Evolutionary conservation across 192 early-diverging fungal species (phyloP), one percentile per base, ranked within the genome.

Genomic region (Coemansia aciculifera): DNA sequence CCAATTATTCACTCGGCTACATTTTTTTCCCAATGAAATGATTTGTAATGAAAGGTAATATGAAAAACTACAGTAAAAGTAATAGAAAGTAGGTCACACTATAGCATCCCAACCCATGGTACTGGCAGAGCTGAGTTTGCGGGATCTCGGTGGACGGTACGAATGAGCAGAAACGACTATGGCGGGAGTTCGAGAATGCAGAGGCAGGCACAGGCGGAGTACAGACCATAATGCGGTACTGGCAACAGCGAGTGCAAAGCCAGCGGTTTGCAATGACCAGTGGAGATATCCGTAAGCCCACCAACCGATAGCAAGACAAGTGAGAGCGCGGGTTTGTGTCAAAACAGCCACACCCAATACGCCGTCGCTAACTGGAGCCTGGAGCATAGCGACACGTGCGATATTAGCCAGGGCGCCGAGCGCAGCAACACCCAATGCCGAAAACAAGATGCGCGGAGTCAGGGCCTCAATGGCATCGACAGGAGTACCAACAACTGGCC

Each of bases 281-380:
- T 69, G 42, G 1, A 39, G 38, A 23, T 72, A 81, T 3, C 70
- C 78, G 46, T 72, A 81, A 1, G 27, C n/a, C 78, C 78, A 81
- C 78, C 78, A 81, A 11, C 78, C 78, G 23, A 81, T 49, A 19
- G 56, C 73, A 36, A 81, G 31, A 39, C 73, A 81, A 19, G 59
- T 56, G 19, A 75, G 51, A 2, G 70, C 32, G 8, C 66, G 60
- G n/a, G 66, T 37, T 52, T 74, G 73, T 19, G 38, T 21, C 1
- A 72, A 12, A 6, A 68, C 60, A 0, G 73, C 73, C 0, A 81
- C 73, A 31, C 78, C 78, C 24, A 69, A 63, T 0, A 57, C 42
- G 24, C 78, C 78, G 37, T 71, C 78, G 6, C 24, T 49, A 5
- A 71, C 59, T 2, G 39, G 19, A 1, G 60, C 44, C 32, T 63